Evolutionary conservation across 108 stramenopile genomes (phyloP).

Genomic region (Cyclotella sp.): DNA sequence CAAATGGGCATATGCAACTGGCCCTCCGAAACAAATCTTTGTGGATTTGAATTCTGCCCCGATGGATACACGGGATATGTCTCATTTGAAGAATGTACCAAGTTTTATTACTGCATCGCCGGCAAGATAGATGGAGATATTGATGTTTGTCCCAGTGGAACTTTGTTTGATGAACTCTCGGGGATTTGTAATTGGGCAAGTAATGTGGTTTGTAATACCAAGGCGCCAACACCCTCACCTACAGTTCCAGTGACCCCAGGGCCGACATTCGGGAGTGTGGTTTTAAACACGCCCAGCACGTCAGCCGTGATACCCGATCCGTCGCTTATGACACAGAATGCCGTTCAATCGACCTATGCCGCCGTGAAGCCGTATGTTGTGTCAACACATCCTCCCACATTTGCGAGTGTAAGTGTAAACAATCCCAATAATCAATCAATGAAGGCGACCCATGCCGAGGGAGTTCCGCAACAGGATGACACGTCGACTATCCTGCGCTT

Average conservation of each 20-base stretch:
- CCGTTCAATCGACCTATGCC: not conserved
- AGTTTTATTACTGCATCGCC: conserved; percentile 46
- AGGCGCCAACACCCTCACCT: conserved; percentile 30
- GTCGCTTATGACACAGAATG: not conserved
- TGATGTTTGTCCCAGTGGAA: conserved; percentile 41
- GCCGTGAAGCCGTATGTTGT: no score
- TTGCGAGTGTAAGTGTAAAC: not conserved
- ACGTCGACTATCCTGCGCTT: conserved; percentile 22
- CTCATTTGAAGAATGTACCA: conserved; percentile 45
- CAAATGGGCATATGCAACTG: conserved; percentile 53
- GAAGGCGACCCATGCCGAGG: not conserved
- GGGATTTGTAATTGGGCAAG: conserved; percentile 48
- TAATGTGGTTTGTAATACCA: conserved; percentile 32
- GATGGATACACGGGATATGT: conserved; percentile 26
- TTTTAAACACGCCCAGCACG: conserved; percentile 1
- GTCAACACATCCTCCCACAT: not conserved
- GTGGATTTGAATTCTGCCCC: conserved; percentile 52
- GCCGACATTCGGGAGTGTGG: conserved; percentile 15
- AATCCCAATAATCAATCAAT: not conserved
- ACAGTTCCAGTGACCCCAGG: conserved; percentile 4
- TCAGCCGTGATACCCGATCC: conserved; percentile 5
- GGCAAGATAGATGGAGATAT: conserved; percentile 50
- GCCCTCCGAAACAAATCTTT: conserved; percentile 41
- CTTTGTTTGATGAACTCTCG: conserved; percentile 36
- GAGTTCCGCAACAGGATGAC: not conserved